phyloP scores from a whole-genome alignment of 2,329 filamentous ascomycete species.

The Colletotrichum scovillei region DNA sequence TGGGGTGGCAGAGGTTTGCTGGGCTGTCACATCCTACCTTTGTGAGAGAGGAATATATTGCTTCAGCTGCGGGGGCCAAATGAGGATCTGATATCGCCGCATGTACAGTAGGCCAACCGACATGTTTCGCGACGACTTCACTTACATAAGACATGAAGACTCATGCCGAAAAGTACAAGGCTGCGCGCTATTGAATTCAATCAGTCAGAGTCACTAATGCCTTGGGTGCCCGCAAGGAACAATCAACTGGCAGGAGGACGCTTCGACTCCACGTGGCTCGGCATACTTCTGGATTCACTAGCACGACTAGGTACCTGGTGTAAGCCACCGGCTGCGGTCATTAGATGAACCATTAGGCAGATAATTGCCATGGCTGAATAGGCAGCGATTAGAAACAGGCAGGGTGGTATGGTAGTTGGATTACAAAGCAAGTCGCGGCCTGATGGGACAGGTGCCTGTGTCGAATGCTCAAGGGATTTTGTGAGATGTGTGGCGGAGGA shows the following conservation, averaged over 20 bases:
- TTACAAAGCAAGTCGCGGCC: conserved; percentile 4
- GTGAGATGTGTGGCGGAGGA: not conserved
- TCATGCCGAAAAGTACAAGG: not conserved
- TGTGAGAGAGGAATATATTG: conserved; percentile 59
- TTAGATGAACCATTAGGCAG: not conserved
- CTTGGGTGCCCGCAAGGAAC: not conserved
- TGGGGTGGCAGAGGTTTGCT: conserved; percentile 94
- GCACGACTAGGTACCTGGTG: too few species aligned
- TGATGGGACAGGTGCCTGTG: not conserved
- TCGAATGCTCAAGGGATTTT: not conserved
- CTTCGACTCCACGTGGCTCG: too few species aligned
- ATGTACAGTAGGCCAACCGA: not conserved
- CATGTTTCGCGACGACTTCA: not conserved
- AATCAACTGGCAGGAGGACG: too few species aligned
- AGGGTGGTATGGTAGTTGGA: not conserved
- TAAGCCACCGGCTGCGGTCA: not conserved
- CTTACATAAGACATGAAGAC: not conserved
- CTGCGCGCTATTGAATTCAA: not conserved
- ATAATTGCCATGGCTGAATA: not conserved
- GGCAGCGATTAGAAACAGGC: not conserved
- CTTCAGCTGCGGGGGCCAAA: not conserved
- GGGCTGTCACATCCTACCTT: conserved; percentile 88
- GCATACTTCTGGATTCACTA: too few species aligned
- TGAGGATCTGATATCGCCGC: not conserved
- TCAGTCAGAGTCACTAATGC: not conserved